Evolutionary conservation across 257 asterid species (phyloP), one percentile per base, ranked within the genome.

Genomic region (Jacaranda mimosifolia): DNA sequence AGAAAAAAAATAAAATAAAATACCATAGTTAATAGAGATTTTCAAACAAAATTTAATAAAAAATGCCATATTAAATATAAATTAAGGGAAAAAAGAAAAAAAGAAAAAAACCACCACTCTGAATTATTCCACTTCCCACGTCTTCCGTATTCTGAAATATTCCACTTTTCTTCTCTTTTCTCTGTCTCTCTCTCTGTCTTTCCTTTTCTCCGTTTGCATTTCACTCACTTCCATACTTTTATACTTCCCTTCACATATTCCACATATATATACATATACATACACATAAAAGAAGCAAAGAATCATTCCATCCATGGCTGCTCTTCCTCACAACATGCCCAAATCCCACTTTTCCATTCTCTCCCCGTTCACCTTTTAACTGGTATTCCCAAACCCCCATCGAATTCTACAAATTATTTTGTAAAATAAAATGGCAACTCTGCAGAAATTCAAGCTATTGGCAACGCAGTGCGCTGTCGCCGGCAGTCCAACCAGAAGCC

Each of bases 391-490:
- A 66, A 57, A 48, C 63, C 76, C 75, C 70, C 15, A 52, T 52
- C 18, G 13, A 12, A 52, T 9, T 52, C 15, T 52, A 12, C 15
- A 3, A 1, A 3, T 55, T 15, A 19, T 1, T 18, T 3, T 2
- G 15, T 3, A 48, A 9, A 1, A 42, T 9, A 21, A 39, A 55
- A 94, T 92, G 98, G 89, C 94, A 43, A 85, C 97, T 75, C 83
- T 95, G 65, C 99, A 95, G 86, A 95, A 90, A 87, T 95, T 95
- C 87, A 92, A 92, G 94, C 83, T 91, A 3, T 65, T 94, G 19
- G 98, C 97, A 1, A 90, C 88, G 4, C 97, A 91, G 65, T 93
- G 99, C 79, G 95, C 97, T 0, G 92, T 89, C 6, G 91, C 97
- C 45, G 90, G 89, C 40, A 95, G 97, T 72, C 99, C 98, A 52